Conservation (phyloP, 495 filamentous ascomycete genomes). For the Melanomma pulvis-pyrius region DNA sequence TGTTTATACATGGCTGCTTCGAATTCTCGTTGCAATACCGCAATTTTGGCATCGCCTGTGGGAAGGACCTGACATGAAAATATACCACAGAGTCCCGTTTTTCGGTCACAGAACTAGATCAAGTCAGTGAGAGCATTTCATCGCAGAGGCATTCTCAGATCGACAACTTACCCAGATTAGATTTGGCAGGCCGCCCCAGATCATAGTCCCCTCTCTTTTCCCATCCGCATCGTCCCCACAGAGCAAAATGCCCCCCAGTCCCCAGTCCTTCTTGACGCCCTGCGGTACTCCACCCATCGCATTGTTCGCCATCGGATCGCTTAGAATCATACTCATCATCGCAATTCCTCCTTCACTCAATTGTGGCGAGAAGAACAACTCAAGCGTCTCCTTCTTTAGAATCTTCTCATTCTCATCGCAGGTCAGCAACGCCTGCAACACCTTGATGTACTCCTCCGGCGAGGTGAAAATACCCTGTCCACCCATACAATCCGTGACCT, state of each 20-base stretch:
- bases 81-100: slow-evolving; percentile 14
- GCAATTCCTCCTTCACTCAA: background rate
- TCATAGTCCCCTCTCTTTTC: slow-evolving; percentile 40
- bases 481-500: slow-evolving; percentile 49
- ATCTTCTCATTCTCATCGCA: slow-evolving; percentile 47
- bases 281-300: slow-evolving; percentile 17
- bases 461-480: slow-evolving; percentile 57
- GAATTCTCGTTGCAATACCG: slow-evolving; percentile 10
- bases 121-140: background rate
- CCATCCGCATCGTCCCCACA: slow-evolving; percentile 37
- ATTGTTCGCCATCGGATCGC: slow-evolving; percentile 3
- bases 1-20: slow-evolving; percentile 18
- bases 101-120: slow-evolving; percentile 18
- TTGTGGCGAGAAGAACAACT: slow-evolving; percentile 55
- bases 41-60: slow-evolving; percentile 19
- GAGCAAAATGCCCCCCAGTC: slow-evolving; percentile 44
- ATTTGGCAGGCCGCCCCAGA: slow-evolving; percentile 45
- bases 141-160: too few relatives aligned
- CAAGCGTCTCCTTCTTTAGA: slow-evolving; percentile 49
- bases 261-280: slow-evolving; percentile 36
- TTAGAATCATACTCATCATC: background rate
- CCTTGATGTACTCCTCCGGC: slow-evolving; percentile 53
- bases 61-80: slow-evolving; percentile 21
- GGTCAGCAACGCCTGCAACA: slow-evolving; percentile 53
- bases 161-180: slow-evolving; percentile 40